Evolutionary conservation across 768 basidiomycete genomes (phyloP).

Genomic region (Fomitopsis pulvina): DNA sequence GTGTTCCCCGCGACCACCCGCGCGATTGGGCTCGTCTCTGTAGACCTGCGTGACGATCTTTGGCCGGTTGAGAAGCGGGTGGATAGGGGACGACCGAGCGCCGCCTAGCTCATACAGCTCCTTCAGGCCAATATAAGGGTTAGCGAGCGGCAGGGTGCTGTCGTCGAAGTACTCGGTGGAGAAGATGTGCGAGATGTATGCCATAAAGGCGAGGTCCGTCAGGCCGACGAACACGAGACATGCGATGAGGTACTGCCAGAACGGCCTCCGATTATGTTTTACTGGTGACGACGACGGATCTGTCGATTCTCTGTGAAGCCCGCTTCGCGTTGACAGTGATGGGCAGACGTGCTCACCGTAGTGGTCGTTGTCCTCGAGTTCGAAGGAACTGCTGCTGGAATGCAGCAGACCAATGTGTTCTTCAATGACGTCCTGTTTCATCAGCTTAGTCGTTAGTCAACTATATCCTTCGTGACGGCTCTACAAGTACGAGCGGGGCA

Average conservation of each 20-base stretch:
- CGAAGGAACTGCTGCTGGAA: background rate
- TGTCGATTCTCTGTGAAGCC: background rate
- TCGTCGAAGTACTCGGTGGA: background rate
- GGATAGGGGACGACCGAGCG: conserved; percentile 11
- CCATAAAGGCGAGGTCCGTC: background rate
- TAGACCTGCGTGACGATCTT: conserved; percentile 16
- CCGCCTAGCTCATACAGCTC: conserved; percentile 16
- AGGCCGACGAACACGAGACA: background rate
- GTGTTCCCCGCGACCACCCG: conserved; percentile 17
- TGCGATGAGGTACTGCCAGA: background rate
- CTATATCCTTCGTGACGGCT: too few relatives aligned
- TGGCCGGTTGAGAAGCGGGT: conserved; percentile 15
- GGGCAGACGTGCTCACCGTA: too few relatives aligned
- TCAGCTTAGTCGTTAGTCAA: too few relatives aligned
- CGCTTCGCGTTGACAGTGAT: too few relatives aligned
- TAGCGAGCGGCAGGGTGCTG: conserved; percentile 10
- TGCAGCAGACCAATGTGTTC: background rate
- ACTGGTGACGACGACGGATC: background rate
- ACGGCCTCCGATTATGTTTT: background rate
- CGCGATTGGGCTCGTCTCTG: conserved; percentile 11
- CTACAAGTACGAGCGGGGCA: too few relatives aligned
- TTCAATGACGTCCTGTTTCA: background rate
- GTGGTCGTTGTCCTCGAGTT: background rate
- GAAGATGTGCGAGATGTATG: background rate
- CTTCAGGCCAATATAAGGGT: conserved; percentile 19